Evolutionary conservation across 495 filamentous ascomycete species (phyloP), one percentile per base, ranked within the genome.

Genomic region (Hypoxylon perforatum): DNA sequence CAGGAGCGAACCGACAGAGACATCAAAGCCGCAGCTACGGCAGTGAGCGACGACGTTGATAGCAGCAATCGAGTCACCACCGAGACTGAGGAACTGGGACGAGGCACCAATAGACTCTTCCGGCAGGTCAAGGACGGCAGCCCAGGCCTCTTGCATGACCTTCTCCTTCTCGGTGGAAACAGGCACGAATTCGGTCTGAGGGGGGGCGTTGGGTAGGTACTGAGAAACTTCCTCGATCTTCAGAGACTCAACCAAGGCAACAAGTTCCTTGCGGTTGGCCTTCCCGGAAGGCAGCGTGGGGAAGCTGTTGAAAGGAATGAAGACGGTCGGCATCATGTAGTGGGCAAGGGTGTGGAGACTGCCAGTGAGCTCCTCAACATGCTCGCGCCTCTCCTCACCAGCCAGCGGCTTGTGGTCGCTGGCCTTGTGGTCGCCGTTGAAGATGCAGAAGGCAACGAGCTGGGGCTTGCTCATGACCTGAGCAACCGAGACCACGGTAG

Each of bases 241-340:
- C 22, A 47, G 7, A 10, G 18, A 8, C 19, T 47, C 44, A 3
- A 28, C 44, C 44, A 47, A 15, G 9, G 44, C 44, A 4, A 22
- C 44, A 12, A 81, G 60, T n/a, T 38, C 33, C 53, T 80, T 84
- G 35, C 84, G 73, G 61, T 86, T 80, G 18, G 83, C 67, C 64
- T 86, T 86, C 1, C 80, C 78, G 9, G 82, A 84, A 4, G 73
- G 71, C 1, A 82, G 73, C 4, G 80, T 53, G 1, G 84, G 84
- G 28, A 86, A 62, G 9, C 72, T 57, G 45, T 80, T 70, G n/a
- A 84, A 75, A 45, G 76, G 78, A 10, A 86, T 52, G 77, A 81
- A 86, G n/a, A 82, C 65, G 7, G 75, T 62, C 7, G 84, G 84
- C n/a, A 85, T 71, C 84, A 86, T 86, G 52, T 85, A 84, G 33